These are phyloP conservation scores for Stropharia rugosoannulata DNA, from an alignment of 768 basidiomycete species.

Conservation along the genomic window DNA sequence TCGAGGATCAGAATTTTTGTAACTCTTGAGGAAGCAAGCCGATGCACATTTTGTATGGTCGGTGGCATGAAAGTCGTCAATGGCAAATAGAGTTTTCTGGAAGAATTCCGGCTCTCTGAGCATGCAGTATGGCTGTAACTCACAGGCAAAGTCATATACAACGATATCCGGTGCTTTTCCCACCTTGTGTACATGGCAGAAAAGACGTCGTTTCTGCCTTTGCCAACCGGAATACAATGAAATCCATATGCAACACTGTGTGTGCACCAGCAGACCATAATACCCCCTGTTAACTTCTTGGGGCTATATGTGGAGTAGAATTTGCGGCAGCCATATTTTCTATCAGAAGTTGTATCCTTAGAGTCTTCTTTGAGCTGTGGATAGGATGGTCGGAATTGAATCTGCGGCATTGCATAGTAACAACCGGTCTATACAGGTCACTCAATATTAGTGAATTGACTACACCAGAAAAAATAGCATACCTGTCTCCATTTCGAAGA, in stretches of 20 bases:
- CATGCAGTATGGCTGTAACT: slow-evolving; percentile 28
- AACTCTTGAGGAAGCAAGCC: slow-evolving; percentile 24
- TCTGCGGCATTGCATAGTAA: background rate
- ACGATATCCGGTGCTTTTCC: slow-evolving; percentile 24
- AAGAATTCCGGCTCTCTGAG: slow-evolving; percentile 22
- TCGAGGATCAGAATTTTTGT: slow-evolving; percentile 21
- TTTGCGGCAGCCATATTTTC: slow-evolving; percentile 11
- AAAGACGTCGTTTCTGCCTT: slow-evolving; percentile 39
- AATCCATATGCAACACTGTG: slow-evolving; percentile 33
- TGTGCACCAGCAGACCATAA: slow-evolving; percentile 31
- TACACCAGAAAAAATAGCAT: too few relatives aligned
- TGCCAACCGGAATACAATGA: slow-evolving; percentile 32
- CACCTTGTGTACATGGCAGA: slow-evolving; percentile 32
- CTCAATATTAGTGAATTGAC: too few relatives aligned
- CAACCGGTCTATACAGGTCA: too few relatives aligned
- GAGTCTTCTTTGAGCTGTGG: background rate
- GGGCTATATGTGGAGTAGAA: slow-evolving; percentile 27
- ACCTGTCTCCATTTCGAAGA: background rate
- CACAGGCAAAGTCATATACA: slow-evolving; percentile 17
- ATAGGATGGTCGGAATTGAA: background rate
- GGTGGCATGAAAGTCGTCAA: slow-evolving; percentile 28
- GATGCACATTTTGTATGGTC: slow-evolving; percentile 29
- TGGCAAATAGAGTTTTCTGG: slow-evolving; percentile 24
- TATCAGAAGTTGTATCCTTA: background rate
- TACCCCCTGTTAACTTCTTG: slow-evolving; percentile 24